Evolutionary conservation across 2,329 filamentous ascomycete species (phyloP).

Genomic region (Sarocladiaceae sp.): DNA sequence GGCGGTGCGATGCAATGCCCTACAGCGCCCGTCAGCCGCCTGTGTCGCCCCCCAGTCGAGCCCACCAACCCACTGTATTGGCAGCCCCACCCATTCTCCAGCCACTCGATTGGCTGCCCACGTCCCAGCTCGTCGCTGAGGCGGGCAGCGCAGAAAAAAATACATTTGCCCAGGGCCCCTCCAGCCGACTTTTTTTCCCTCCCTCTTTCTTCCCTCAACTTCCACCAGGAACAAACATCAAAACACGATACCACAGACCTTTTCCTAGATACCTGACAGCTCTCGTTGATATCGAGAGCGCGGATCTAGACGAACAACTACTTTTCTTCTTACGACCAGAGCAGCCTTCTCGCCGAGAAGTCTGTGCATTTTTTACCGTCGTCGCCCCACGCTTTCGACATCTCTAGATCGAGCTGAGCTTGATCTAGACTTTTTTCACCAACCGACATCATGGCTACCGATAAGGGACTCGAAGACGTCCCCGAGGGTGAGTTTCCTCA

Average conservation of each 20-base stretch:
- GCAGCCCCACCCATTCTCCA: constrained; percentile 10
- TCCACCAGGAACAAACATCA: constrained; percentile 26
- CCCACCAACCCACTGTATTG: constrained; percentile 1
- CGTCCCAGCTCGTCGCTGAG: constrained; percentile 6
- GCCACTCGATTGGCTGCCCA: constrained; percentile 13
- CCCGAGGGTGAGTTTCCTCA: constrained; percentile 71
- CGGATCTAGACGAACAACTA: constrained; percentile 39
- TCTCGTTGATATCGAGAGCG: constrained; percentile 42
- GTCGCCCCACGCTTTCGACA: constrained; percentile 35
- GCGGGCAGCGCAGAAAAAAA: constrained; percentile 26
- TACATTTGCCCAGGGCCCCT: constrained; percentile 32
- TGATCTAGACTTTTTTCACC: constrained; percentile 61
- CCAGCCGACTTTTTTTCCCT: constrained; percentile 33
- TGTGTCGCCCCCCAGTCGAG: not conserved
- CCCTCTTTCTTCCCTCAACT: constrained; percentile 20
- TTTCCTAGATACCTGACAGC: constrained; percentile 38
- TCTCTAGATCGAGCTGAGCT: constrained; percentile 71
- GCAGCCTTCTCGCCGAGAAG: constrained; percentile 30
- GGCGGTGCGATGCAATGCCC: constrained; percentile 5
- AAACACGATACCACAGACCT: constrained; percentile 23
- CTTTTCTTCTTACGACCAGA: constrained; percentile 22
- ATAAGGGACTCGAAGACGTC: constrained; percentile 98
- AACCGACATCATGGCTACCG: constrained; percentile 95
- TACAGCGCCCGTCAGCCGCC: not conserved
- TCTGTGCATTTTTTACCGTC: constrained; percentile 33